phyloP scores from a whole-genome alignment of 108 stramenopile genomes.

The Epithemia pelagica region DNA sequence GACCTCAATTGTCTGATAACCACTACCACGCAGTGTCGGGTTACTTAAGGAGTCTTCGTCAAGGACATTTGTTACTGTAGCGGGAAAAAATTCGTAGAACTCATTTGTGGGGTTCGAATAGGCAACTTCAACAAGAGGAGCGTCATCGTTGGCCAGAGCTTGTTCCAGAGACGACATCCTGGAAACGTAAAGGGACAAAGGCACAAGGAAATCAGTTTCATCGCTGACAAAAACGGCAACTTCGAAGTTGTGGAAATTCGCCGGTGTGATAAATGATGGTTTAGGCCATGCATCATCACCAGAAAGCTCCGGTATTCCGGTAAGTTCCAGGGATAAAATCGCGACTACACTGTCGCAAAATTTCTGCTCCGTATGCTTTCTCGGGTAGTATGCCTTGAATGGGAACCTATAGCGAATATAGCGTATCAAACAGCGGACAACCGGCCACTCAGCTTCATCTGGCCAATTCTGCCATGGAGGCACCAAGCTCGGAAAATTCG shows the following conservation, averaged over 20 bases:
- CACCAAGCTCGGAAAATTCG: conserved; percentile 44
- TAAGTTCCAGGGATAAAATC: conserved; percentile 71
- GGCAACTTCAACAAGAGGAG: conserved; percentile 32
- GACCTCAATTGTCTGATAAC: conserved; percentile 30
- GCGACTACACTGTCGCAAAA: conserved; percentile 53
- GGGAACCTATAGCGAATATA: conserved; percentile 77
- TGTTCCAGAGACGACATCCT: conserved; percentile 45
- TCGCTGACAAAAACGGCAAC: conserved; percentile 65
- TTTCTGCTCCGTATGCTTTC: background rate
- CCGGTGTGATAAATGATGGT: conserved; percentile 51
- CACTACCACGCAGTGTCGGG: conserved; percentile 29
- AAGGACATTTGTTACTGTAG: conserved; percentile 5
- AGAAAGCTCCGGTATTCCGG: conserved; percentile 63
- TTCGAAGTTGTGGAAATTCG: conserved; percentile 59
- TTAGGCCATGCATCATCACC: conserved; percentile 64
- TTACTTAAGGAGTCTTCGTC: conserved; percentile 12
- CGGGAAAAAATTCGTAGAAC: conserved; percentile 1
- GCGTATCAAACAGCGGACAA: conserved; percentile 62
- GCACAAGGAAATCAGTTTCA: conserved; percentile 56
- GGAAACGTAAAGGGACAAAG: conserved; percentile 50
- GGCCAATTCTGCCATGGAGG: conserved; percentile 83
- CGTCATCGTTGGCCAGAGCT: conserved; percentile 32
- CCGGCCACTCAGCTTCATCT: conserved; percentile 56
- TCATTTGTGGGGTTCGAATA: conserved; percentile 12
- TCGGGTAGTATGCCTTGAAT: conserved; percentile 47